Evolutionary conservation across 331 rosid genomes (phyloP).

Genomic region (Ulmus americana): DNA sequence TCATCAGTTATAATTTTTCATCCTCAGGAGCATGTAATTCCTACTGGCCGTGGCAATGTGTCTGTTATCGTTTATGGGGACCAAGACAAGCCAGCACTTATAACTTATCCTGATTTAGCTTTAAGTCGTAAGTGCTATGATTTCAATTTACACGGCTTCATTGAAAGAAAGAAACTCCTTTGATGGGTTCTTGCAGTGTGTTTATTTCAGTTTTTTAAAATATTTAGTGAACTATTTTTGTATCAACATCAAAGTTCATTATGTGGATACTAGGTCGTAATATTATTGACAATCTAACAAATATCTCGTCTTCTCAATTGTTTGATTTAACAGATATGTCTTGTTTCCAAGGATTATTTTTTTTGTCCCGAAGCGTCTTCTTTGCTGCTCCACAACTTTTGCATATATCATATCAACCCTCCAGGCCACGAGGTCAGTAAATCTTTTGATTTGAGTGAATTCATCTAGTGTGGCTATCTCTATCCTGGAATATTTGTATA

Average conservation of each 20-base stretch:
- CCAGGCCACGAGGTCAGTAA: slow-evolving; percentile 94
- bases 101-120: slow-evolving; percentile 90
- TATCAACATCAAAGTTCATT: neutral
- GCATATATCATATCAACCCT: slow-evolving; percentile 89
- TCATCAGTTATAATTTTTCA: neutral
- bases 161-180: neutral
- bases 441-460: slow-evolving; percentile 26
- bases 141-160: slow-evolving; percentile 8
- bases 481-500: neutral
- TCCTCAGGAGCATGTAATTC: slow-evolving; percentile 64
- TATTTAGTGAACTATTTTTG: neutral
- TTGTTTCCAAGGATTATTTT: slow-evolving; percentile 91
- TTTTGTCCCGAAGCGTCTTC: slow-evolving; percentile 93
- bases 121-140: slow-evolving; percentile 52
- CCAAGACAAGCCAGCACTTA: slow-evolving; percentile 77
- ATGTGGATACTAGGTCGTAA: neutral
- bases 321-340: slow-evolving; percentile 54
- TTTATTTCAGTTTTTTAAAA: neutral
- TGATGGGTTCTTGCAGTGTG: neutral
- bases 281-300: neutral
- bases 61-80: slow-evolving; percentile 84
- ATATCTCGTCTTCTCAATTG: neutral
- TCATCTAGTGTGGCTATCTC: slow-evolving; percentile 1
- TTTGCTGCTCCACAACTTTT: slow-evolving; percentile 87
- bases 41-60: slow-evolving; percentile 79